phyloP scores from a whole-genome alignment of 78 protist species.

The Pelomyxa schiedti region DNA sequence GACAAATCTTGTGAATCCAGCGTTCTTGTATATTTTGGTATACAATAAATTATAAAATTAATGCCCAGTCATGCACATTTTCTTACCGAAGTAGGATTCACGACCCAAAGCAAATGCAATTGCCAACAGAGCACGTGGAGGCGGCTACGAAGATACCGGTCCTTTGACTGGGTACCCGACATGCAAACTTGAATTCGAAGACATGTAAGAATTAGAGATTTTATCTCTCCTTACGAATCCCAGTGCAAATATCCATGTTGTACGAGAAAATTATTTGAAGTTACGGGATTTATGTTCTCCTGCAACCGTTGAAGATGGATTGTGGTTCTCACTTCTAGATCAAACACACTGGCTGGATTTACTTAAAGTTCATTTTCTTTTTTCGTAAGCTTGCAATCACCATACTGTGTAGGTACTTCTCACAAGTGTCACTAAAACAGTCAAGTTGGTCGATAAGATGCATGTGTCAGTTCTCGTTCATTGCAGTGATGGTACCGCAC shows the following conservation, averaged over 20 bases:
- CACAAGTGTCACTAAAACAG: constrained; percentile 21
- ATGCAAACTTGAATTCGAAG: constrained; percentile 30
- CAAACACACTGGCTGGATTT: constrained; percentile 49
- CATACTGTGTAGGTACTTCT: constrained; percentile 29
- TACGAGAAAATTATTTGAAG: constrained; percentile 46
- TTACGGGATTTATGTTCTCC: not conserved
- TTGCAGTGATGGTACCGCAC: constrained; percentile 45
- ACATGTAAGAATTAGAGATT: no score
- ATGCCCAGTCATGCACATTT: no score
- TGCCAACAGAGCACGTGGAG: constrained; percentile 57
- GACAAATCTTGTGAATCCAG: not conserved
- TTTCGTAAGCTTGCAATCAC: no score
- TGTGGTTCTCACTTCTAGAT: constrained; percentile 46
- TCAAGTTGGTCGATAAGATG: constrained; percentile 42
- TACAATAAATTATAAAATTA: no score
- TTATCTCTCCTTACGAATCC: no score
- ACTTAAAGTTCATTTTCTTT: no score
- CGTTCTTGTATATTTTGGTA: not conserved
- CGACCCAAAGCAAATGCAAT: constrained; percentile 75
- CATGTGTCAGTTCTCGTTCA: constrained; percentile 43
- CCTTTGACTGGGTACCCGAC: constrained; percentile 45
- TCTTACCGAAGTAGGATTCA: no score
- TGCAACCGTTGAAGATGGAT: not conserved
- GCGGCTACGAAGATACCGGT: constrained; percentile 71
- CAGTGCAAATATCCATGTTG: constrained; percentile 71